Base-by-base conservation (phyloP, 345 rosid species). In the Populus davidiana region DNA sequence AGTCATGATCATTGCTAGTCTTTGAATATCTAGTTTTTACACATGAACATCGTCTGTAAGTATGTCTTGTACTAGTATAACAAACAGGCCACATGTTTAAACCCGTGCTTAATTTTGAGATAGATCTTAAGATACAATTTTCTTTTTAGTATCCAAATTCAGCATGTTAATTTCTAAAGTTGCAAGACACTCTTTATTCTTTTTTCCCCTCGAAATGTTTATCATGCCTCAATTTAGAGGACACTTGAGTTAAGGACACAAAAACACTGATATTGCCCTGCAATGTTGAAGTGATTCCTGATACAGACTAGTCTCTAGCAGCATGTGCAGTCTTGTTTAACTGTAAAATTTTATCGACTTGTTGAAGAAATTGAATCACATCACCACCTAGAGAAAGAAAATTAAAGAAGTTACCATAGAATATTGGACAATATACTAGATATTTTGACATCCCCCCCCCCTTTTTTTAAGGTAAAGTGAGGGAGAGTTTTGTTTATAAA, bases 91-190 rank as follows among this genome's bases (percentile, higher is more conserved):
- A 69, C 13, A 72, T 76, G 78, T 69, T 36, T 5, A 6, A 38
- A 49, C 65, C 64, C 56, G 16, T 73, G 17, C 8, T 6, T 27
- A 27, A 27, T 27, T 38, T 59, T 62, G 20, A 6, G 9, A 6
- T 71, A 52, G 44, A 50, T 71, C 47, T 5, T 17, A 44, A 6
- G 31, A 47, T 7, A 29, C 29, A 49, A 25, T 25, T 25, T 13
- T 16, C 70, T n/a, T 67, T 76, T 73, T 70, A 4, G 18, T 47
- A 3, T 47, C 74, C 69, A 31, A 75, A 75, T 31, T 35, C 35
- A 56, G 67, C 18, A 85, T 68, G 78, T n/a, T 11, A 9, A 31
- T 73, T 80, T 76, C 61, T 49, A 75, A 69, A 77, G 81, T 64
- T 52, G 52, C 79, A 11, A 65, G 47, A 63, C 76, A 33, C 35